phyloP scores from a whole-genome alignment of 129 eudicot species.

The Artemisia argyi region DNA sequence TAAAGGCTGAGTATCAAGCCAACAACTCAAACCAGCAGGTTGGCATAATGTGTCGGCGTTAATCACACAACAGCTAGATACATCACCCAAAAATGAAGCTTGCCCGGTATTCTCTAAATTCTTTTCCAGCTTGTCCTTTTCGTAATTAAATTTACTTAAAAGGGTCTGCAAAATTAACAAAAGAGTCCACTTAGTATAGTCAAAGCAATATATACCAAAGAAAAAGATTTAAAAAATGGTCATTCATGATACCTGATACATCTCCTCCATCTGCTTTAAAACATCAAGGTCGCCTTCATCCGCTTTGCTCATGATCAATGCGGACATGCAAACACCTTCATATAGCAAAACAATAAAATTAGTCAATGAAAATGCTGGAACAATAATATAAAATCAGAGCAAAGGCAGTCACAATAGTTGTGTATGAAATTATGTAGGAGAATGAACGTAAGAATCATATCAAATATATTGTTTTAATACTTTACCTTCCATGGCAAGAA shows the following conservation, averaged over 20 bases:
- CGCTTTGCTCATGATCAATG: constrained; percentile 41
- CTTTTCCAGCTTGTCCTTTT: constrained; percentile 51
- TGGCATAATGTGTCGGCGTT: constrained; percentile 43
- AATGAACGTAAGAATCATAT: background rate
- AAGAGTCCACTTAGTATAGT: background rate
- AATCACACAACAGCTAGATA: constrained; percentile 59
- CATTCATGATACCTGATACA: constrained; percentile 62
- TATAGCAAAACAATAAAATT: constrained; percentile 21
- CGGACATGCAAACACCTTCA: constrained; percentile 74
- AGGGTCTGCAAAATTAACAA: constrained; percentile 49
- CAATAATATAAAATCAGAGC: background rate
- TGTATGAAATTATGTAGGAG: background rate
- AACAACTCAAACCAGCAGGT: constrained; percentile 52
- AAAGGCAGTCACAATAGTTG: background rate
- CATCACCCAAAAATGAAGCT: constrained; percentile 25
- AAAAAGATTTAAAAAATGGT: background rate
- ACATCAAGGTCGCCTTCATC: constrained; percentile 37
- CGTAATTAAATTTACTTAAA: constrained; percentile 50
- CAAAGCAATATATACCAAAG: background rate
- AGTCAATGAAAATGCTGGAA: constrained; percentile 5
- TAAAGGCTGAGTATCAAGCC: constrained; percentile 63
- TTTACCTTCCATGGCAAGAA: constrained; percentile 76
- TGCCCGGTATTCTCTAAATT: constrained; percentile 17
- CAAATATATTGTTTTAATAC: constrained; percentile 1
- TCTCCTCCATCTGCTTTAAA: constrained; percentile 62